Percentiles rank a stretch among this genome's conserved stretches.
Evolutionary conservation across 2,329 filamentous ascomycete genomes (phyloP).

Genomic region (Colletotrichum noveboracense): DNA sequence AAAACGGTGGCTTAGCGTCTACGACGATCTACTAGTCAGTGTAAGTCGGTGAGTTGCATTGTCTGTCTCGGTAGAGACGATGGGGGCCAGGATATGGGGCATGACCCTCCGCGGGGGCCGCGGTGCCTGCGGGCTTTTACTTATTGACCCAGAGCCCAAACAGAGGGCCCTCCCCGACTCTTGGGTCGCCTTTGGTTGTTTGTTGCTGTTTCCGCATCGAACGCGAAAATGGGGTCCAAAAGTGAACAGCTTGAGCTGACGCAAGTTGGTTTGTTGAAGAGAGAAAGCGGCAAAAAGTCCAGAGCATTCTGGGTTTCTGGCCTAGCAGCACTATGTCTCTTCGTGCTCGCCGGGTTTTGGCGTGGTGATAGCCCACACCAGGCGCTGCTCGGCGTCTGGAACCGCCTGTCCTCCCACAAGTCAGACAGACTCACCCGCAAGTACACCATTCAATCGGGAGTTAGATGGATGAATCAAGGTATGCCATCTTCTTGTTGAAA

Average conservation of each 20-base stretch:
- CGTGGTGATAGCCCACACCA: neutral
- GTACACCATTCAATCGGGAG: neutral
- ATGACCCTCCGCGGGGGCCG: neutral
- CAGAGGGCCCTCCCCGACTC: neutral
- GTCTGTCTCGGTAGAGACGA: neutral
- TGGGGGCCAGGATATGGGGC: neutral
- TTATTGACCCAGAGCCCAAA: neutral
- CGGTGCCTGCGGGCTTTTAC: neutral
- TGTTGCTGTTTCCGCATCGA: too few relatives aligned
- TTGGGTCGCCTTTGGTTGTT: neutral
- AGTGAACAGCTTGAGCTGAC: neutral
- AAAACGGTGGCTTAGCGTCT: neutral
- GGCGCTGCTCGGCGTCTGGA: neutral
- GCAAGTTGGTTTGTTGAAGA: neutral
- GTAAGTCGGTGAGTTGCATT: neutral
- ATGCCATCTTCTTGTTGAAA: neutral
- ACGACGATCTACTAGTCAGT: neutral
- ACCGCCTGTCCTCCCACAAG: neutral
- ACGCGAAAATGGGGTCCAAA: conserved; percentile 6
- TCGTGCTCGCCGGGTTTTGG: neutral
- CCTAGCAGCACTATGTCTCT: neutral
- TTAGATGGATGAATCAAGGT: conserved; percentile 17
- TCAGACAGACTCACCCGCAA: neutral
- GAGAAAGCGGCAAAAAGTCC: neutral
- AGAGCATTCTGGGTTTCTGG: neutral